Evolutionary conservation across 1,139 yeast species (phyloP).

Genomic region (Yamadazyma aaseri): DNA sequence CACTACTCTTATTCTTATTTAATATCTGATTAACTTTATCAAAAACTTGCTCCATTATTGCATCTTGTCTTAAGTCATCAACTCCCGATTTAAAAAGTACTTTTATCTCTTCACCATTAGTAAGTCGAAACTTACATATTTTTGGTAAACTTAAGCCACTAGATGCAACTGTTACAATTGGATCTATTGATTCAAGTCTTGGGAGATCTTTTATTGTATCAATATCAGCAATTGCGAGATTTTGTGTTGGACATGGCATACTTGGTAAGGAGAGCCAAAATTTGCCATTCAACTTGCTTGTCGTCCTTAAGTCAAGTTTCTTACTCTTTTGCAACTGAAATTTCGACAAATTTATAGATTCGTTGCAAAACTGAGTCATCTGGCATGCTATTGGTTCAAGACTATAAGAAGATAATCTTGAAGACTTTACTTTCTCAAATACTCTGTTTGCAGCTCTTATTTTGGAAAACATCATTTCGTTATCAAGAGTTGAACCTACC

Average conservation of each 20-base stretch:
- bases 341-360: constrained; percentile 52
- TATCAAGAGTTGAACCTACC: constrained; percentile 23
- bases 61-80: constrained; percentile 93
- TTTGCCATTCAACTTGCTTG: constrained; percentile 42
- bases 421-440: constrained; percentile 1
- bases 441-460: constrained; percentile 31
- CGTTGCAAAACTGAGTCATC: constrained; percentile 50
- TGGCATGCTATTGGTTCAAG: constrained; percentile 8
- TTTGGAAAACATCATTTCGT: constrained; percentile 43
- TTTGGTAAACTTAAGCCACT: constrained; percentile 89
- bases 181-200: constrained; percentile 42
- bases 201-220: constrained; percentile 44
- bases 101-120: constrained; percentile 57
- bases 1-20: constrained; percentile 52
- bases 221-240: constrained; percentile 36
- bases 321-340: constrained; percentile 37
- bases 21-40: constrained; percentile 79
- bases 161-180: constrained; percentile 57
- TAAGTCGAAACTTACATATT: constrained; percentile 53
- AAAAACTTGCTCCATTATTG: constrained; percentile 97
- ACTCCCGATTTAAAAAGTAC: constrained; percentile 79
- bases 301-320: constrained; percentile 33
- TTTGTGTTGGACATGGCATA: constrained; percentile 71
- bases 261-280: constrained; percentile 56
- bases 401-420: not conserved